Evolutionary conservation across 768 basidiomycete genomes (phyloP), one percentile per base, ranked within the genome.

Genomic region (Grammothele lineata): DNA sequence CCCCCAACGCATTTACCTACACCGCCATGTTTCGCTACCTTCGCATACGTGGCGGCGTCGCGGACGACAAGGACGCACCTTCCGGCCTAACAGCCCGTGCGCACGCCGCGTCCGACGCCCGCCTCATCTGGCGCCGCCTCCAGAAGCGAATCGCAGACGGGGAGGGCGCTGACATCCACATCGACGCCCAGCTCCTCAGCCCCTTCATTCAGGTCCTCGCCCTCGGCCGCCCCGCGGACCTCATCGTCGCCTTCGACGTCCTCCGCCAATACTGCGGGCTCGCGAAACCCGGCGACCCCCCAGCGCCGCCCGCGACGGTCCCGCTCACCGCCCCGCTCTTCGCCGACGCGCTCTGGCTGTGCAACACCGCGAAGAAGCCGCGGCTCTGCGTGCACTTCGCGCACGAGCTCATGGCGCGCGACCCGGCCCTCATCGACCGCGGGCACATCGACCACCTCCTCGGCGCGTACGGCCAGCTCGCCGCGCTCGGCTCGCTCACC

Each of bases 61-160:
- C 33, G 57, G 57, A 14, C 1, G 45, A 45, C 14, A 37, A 46
- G 3, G 43, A 49, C 7, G 57, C 43, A 17, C 49, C 54, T 35
- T 55, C 45, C 27, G n/a, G 15, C 12, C 57, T 54, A 41, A 30
- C 49, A 43, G 48, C 67, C 40, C 51, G 59, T 34, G 47, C 53
- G 26, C 69, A 80, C 62, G 72, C 72, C 46, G 79, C 83, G 8
- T 74, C 79, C 15, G 83, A 89, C 51, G 85, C 83, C 12, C 83
- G 76, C 57, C 69, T 85, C 14, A 64, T 92, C 12, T 91, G 89
- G 89, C 70, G 65, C 10, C 78, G 83, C 58, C 72, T 84, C 65
- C 57, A 76, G 48, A 83, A 80, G 53, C 67, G 72, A 15, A 62
- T 73, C 14, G 71, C 75, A 46, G 75, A 70, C 49, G n/a, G n/a